These are phyloP conservation scores for Claviceps pusilla DNA, from an alignment of 2,329 filamentous ascomycete species.

Conservation along the genomic window DNA sequence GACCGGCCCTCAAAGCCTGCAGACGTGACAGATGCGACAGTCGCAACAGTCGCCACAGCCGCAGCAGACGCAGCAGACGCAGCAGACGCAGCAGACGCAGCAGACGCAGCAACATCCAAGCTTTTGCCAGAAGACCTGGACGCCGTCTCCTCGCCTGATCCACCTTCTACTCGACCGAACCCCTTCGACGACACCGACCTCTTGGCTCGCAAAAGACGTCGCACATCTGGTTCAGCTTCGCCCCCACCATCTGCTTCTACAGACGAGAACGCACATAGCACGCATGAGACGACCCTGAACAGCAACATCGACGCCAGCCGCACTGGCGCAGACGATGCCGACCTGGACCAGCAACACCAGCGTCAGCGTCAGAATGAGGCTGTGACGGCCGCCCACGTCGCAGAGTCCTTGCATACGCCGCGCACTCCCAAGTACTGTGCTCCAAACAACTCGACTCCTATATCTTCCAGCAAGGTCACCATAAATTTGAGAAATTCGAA, in stretches of 20 bases:
- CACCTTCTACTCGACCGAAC: slow-evolving; percentile 46
- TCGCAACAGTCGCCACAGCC: no score
- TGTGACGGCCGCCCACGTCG: neutral
- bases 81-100: slow-evolving; percentile 13
- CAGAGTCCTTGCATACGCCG: slow-evolving; percentile 19
- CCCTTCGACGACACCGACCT: slow-evolving; percentile 46
- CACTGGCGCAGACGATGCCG: slow-evolving; percentile 12
- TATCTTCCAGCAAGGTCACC: slow-evolving; percentile 43
- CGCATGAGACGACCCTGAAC: neutral
- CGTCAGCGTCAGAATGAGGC: neutral
- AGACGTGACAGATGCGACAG: slow-evolving; percentile 16
- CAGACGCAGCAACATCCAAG: slow-evolving; percentile 17
- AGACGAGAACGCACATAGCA: neutral
- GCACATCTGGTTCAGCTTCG: slow-evolving; percentile 42
- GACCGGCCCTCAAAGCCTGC: slow-evolving; percentile 34
- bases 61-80: no score
- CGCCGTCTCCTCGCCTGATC: slow-evolving; percentile 36
- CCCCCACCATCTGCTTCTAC: slow-evolving; percentile 32
- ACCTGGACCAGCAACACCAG: slow-evolving; percentile 23
- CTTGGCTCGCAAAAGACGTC: slow-evolving; percentile 45
- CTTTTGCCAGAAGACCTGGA: slow-evolving; percentile 30
- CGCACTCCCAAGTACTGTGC: slow-evolving; percentile 14
- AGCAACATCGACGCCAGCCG: slow-evolving; percentile 12
- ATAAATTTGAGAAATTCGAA: slow-evolving; percentile 38
- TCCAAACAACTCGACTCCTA: slow-evolving; percentile 19